These are phyloP conservation scores for Myriosclerotinia duriaeana DNA, from an alignment of 2,329 filamentous ascomycete genomes.

Conservation along the genomic window DNA sequence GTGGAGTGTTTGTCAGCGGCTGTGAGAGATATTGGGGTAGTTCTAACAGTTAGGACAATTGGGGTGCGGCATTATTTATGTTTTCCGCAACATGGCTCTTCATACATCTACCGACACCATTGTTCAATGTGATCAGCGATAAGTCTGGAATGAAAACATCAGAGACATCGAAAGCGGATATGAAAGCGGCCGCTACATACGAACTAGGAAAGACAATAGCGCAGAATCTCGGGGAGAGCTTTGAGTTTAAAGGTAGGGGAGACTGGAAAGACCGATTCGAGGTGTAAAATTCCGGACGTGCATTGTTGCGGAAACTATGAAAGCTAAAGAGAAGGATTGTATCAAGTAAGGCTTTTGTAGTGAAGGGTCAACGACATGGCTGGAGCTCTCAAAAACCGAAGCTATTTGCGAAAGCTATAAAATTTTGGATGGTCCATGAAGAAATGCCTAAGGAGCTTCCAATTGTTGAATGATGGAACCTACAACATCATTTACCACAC, in stretches of 20 bases:
- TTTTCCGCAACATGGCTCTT: not conserved
- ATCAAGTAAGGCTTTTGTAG: slow-evolving; percentile 12
- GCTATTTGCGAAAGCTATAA: not conserved
- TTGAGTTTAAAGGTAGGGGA: not conserved
- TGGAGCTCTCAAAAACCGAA: not conserved
- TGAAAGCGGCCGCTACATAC: not conserved
- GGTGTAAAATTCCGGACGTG: not conserved
- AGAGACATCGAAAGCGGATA: not conserved
- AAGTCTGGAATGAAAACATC: not conserved
- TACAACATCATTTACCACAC: not conserved
- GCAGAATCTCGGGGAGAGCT: not conserved
- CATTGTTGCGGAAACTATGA: not conserved
- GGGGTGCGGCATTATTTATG: not conserved
- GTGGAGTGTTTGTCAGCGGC: not conserved
- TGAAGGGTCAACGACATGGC: not conserved
- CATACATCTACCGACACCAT: not conserved
- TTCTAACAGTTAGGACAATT: not conserved
- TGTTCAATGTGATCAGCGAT: not conserved
- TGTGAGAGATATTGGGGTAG: not conserved
- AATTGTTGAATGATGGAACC: not conserved
- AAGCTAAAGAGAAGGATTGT: not conserved
- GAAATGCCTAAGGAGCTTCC: not conserved
- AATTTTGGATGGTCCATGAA: not conserved
- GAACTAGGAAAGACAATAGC: not conserved
- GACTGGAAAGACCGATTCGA: not conserved